Evolutionary conservation across 345 rosid genomes (phyloP).

Genomic region (Clarkia xantiana): DNA sequence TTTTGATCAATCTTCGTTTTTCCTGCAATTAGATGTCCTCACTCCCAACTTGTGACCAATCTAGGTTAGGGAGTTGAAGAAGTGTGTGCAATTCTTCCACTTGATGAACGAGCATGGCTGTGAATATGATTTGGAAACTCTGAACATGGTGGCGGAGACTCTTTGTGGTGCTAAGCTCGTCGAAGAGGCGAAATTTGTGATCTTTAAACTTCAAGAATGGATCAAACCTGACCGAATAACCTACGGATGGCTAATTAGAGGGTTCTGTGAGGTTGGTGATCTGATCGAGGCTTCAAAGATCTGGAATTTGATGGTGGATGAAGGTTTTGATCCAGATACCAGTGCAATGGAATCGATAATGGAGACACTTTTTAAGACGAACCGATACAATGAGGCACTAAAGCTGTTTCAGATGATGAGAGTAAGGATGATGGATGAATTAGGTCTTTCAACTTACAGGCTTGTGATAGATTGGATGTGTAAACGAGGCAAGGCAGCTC

Average conservation of each 20-base stretch:
- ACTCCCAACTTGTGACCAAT: background rate
- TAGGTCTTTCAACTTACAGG: constrained; percentile 62
- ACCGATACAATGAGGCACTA: constrained; percentile 44
- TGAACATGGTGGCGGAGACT: constrained; percentile 41
- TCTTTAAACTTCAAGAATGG: constrained; percentile 39
- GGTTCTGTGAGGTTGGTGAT: constrained; percentile 56
- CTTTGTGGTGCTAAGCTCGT: constrained; percentile 41
- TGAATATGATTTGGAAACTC: constrained; percentile 24
- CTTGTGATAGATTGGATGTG: constrained; percentile 63
- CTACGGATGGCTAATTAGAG: constrained; percentile 45
- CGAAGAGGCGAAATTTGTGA: constrained; percentile 55
- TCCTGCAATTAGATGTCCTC: background rate
- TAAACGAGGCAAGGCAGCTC: constrained; percentile 37
- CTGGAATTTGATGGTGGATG: constrained; percentile 78
- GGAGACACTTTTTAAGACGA: constrained; percentile 50
- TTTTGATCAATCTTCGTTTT: no score
- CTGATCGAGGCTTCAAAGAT: constrained; percentile 57
- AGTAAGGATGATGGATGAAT: constrained; percentile 24
- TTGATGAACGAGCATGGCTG: constrained; percentile 47
- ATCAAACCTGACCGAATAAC: constrained; percentile 37
- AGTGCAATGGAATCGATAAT: constrained; percentile 50
- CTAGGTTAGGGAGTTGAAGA: constrained; percentile 55
- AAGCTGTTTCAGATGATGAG: constrained; percentile 49
- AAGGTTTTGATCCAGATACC: constrained; percentile 36
- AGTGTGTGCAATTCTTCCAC: constrained; percentile 47